These are phyloP conservation scores for Acacia melanoxylon DNA, from an alignment of 306 rosid species.

Conservation along the genomic window DNA sequence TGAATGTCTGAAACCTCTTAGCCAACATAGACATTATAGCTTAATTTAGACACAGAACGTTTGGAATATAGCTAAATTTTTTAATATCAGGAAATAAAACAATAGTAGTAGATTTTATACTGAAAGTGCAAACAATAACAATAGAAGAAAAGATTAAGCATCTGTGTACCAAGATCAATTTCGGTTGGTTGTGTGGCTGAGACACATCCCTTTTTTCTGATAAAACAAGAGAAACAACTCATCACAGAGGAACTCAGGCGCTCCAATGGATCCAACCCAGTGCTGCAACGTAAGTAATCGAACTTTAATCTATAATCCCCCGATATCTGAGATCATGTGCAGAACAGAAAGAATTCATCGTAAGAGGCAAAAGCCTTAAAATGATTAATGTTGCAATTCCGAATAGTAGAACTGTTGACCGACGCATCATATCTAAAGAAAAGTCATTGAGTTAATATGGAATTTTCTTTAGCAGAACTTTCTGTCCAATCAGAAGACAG, in stretches of 20 bases:
- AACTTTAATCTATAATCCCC: constrained; percentile 29
- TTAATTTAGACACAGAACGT: background rate
- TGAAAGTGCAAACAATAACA: background rate
- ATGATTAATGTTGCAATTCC: background rate
- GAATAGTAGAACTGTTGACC: background rate
- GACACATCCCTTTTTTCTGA: constrained; percentile 40
- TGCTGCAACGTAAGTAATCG: constrained; percentile 34
- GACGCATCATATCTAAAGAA: background rate
- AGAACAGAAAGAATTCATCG: background rate
- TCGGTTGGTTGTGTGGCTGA: constrained; percentile 31
- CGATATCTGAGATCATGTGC: background rate
- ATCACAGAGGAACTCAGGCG: constrained; percentile 40
- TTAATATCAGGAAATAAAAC: background rate
- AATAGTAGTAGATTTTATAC: background rate
- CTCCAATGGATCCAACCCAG: constrained; percentile 36
- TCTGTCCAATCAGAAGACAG: background rate
- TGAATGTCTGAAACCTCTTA: constrained; percentile 48
- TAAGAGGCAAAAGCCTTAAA: background rate
- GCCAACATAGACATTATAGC: background rate
- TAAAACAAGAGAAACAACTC: constrained; percentile 53
- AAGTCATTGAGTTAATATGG: constrained; percentile 13
- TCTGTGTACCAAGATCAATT: constrained; percentile 46
- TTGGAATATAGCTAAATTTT: background rate
- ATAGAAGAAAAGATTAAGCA: background rate
- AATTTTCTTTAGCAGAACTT: background rate